phyloP scores from a whole-genome alignment of 169 alveolate genomes.

The Perkinsus olseni region DNA sequence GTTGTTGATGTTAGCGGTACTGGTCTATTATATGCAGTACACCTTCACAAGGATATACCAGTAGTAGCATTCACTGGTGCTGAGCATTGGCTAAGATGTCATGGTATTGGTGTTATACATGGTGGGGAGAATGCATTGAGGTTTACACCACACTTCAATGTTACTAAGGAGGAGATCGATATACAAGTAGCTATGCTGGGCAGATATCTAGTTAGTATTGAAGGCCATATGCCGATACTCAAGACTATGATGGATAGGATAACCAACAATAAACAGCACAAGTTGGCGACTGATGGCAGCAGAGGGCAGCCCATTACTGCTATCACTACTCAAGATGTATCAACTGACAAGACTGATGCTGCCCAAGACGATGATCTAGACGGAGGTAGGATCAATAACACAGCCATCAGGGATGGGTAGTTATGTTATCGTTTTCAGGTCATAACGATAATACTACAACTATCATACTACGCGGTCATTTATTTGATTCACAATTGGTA shows the following conservation, averaged over 20 bases:
- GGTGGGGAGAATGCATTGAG: constrained; percentile 10
- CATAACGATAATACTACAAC: not conserved
- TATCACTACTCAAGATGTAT: too few relatives aligned
- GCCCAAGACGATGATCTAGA: too few relatives aligned
- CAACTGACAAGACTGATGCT: too few relatives aligned
- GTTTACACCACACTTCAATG: not conserved
- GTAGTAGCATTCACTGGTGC: constrained; percentile 6
- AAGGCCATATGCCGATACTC: not conserved
- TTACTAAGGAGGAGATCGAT: constrained; percentile 7
- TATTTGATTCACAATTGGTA: not conserved
- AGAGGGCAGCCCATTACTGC: too few relatives aligned
- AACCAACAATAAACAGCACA: not conserved
- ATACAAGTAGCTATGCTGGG: not conserved
- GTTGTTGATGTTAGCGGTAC: not conserved
- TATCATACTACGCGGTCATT: not conserved
- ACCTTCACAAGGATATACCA: not conserved
- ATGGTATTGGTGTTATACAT: constrained; percentile 10
- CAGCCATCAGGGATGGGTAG: too few relatives aligned
- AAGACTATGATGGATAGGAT: not conserved
- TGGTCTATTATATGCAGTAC: constrained; percentile 6
- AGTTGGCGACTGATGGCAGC: too few relatives aligned
- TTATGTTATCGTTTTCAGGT: too few relatives aligned
- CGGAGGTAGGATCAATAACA: too few relatives aligned
- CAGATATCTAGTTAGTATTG: not conserved
- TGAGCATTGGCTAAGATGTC: constrained; percentile 3